Evolutionary conservation across 495 filamentous ascomycete species (phyloP), one percentile per base, ranked within the genome.

Genomic region (Polyplosphaeria fusca): DNA sequence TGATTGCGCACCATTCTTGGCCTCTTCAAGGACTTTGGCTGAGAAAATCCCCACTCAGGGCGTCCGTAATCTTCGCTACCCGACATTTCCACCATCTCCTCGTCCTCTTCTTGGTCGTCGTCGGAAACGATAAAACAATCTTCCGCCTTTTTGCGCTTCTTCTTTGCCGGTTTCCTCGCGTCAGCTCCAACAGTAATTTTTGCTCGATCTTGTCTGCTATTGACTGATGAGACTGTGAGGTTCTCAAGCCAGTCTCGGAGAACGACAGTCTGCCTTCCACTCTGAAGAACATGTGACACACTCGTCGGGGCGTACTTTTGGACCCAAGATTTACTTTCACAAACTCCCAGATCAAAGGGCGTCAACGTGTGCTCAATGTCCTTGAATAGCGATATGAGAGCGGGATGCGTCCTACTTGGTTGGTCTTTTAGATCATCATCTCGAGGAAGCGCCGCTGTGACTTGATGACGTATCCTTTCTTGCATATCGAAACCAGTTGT

Each of bases 51-150:
- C 45, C 32, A 12, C 30, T 12, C 22, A 1, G 68, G 58, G n/a
- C 67, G 52, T 67, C 78, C 77, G 58, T 83, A 77, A 22, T 76
- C 77, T 40, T 89, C 86, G 4, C 74, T 73, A 23, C 88, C 88
- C 2, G 80, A 77, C 39, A 93, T 60, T 57, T 89, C 86, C 37
- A 83, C 80, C 77, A 96, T 80, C 53, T 88, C 86, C 48, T 82
- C 78, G 11, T 74, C 77, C 61, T 95, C 76, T 61, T 94, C 90
- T 22, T 95, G 91, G 22, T 93, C 91, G 32, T 88, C 91, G 65
- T 86, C 91, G 9, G 82, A 86, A 7, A 97, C 78, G 28, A 99
- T 76, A 64, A 99, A 99, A 0, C 81, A 89, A 59, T 94, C 83
- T 48, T 80, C 78, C 2, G 70, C 74, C 61, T 85, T 86, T 60